Percentiles rank a stretch among this genome's conserved stretches.
Evolutionary conservation across 2,329 filamentous ascomycete genomes (phyloP).

Genomic region (Sphaerulina musiva): DNA sequence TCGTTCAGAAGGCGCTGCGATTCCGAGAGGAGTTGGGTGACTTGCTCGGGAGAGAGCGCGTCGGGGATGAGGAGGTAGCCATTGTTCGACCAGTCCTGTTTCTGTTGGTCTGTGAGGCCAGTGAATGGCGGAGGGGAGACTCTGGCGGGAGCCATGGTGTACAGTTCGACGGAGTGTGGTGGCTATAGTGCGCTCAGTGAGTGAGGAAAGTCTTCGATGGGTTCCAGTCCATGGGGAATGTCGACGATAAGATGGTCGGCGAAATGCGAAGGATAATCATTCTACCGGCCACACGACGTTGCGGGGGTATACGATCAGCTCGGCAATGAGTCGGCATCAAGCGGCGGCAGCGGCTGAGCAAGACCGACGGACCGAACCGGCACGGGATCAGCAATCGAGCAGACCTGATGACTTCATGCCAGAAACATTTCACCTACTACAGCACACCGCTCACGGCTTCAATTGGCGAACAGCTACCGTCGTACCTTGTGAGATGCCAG

Average conservation of each 20-base stretch:
- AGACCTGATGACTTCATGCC: not conserved
- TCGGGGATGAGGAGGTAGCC: slow-evolving; percentile 84
- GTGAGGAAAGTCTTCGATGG: not conserved
- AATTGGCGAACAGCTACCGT: too few species aligned
- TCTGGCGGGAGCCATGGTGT: slow-evolving; percentile 24
- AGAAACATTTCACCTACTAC: not conserved
- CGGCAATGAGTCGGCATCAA: too few species aligned
- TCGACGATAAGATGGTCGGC: not conserved
- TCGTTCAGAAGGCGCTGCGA: slow-evolving; percentile 66
- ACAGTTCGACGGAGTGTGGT: not conserved
- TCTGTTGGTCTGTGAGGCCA: slow-evolving; percentile 66
- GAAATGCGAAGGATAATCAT: not conserved
- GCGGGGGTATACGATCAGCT: too few species aligned
- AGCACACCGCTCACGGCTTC: not conserved
- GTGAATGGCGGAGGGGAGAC: slow-evolving; percentile 24
- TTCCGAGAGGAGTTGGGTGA: slow-evolving; percentile 63
- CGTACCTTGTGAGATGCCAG: too few species aligned
- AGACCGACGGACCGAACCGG: not conserved
- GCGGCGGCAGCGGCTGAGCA: too few species aligned
- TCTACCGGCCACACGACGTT: too few species aligned
- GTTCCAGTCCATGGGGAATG: not conserved
- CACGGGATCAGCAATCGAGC: slow-evolving; percentile 3
- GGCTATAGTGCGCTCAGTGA: not conserved
- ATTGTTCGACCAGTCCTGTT: slow-evolving; percentile 62
- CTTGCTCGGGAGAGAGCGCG: slow-evolving; percentile 61